These are phyloP conservation scores for Arabidopsis thaliana DNA, from an alignment of 345 rosid genomes.

Conservation along the genomic window DNA sequence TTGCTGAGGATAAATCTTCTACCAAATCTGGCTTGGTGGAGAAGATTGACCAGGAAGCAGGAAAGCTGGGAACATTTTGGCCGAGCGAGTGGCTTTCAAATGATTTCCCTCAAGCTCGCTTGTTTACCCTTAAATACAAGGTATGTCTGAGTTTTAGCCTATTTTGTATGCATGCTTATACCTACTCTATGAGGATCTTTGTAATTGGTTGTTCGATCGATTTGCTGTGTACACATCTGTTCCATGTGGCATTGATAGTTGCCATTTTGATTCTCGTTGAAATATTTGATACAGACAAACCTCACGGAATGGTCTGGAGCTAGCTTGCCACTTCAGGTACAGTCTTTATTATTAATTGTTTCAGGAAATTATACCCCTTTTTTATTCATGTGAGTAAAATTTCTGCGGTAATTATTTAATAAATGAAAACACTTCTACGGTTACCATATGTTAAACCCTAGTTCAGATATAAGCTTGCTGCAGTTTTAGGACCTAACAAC, in stretches of 20 bases:
- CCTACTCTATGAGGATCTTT: slow-evolving; percentile 9
- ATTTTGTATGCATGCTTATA: slow-evolving; percentile 12
- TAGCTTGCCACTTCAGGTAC: slow-evolving; percentile 94
- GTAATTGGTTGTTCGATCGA: slow-evolving; percentile 10
- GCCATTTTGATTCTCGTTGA: slow-evolving; percentile 23
- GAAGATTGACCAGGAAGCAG: slow-evolving; percentile 99
- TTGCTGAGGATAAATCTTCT: slow-evolving; percentile 84
- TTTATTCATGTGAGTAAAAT: background rate
- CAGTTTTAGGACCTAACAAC: background rate
- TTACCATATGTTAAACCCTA: background rate
- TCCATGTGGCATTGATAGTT: background rate
- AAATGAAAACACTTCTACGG: background rate
- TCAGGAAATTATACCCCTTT: background rate
- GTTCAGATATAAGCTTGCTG: slow-evolving; percentile 24
- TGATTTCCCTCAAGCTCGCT: slow-evolving; percentile 86
- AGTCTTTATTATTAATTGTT: slow-evolving; percentile 1
- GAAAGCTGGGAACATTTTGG: slow-evolving; percentile 96
- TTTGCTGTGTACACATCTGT: slow-evolving; percentile 11
- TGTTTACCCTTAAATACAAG: slow-evolving; percentile 93
- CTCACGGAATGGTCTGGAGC: slow-evolving; percentile 98
- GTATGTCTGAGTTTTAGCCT: slow-evolving; percentile 52
- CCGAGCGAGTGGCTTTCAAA: slow-evolving; percentile 95
- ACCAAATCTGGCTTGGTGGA: slow-evolving; percentile 95
- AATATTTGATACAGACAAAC: slow-evolving; percentile 72
- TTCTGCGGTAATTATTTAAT: background rate